phyloP scores from a whole-genome alignment of 208 protist species.

The Crithidia fasciculata region DNA sequence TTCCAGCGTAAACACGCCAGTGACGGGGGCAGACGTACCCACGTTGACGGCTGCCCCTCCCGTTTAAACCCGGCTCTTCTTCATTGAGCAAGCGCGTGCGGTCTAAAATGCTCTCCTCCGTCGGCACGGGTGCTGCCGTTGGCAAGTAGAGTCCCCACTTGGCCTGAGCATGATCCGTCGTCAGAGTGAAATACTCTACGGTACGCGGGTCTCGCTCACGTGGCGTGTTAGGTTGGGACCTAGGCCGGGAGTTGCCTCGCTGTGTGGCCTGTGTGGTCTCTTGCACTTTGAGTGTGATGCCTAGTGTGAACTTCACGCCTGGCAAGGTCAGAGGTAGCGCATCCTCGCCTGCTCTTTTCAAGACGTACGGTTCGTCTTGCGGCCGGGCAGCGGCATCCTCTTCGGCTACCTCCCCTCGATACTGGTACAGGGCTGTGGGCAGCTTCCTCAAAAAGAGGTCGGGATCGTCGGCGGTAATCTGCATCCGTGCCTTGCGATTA shows the following conservation, averaged over 20 bases:
- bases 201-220: background rate
- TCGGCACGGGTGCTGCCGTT: background rate
- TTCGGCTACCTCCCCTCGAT: background rate
- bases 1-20: background rate
- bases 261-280: background rate
- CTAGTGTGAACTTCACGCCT: background rate
- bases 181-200: background rate
- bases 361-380: background rate
- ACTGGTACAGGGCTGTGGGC: background rate
- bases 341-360: background rate
- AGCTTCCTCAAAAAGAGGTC: no score
- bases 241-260: background rate
- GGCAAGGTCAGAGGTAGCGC: background rate
- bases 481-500: background rate
- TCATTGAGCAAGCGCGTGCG: background rate
- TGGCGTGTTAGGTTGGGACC: background rate
- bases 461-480: no score
- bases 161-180: background rate
- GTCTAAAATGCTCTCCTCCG: background rate
- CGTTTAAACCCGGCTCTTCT: background rate
- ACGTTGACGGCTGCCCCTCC: conserved; percentile 7
- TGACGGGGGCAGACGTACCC: conserved; percentile 11
- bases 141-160: conserved; percentile 1
- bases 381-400: background rate
- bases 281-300: background rate